phyloP scores from a whole-genome alignment of 2,329 filamentous ascomycete species.

The Metarhizium guizhouense region DNA sequence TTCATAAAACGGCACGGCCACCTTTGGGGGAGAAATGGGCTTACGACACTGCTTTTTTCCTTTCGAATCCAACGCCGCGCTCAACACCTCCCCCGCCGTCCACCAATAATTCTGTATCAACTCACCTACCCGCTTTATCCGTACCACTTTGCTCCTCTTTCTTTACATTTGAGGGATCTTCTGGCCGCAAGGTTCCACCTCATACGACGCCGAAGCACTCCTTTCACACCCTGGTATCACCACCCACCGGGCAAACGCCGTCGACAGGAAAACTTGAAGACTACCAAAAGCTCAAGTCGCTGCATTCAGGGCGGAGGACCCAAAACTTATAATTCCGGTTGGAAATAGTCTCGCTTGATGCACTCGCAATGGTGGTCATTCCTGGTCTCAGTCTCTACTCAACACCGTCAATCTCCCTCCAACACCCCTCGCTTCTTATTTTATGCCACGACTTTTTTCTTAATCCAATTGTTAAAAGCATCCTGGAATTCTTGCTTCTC shows the following conservation, averaged over 20 bases:
- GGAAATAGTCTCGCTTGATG: not conserved
- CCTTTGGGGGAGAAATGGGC: not conserved
- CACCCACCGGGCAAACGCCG: not conserved
- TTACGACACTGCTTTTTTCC: not conserved
- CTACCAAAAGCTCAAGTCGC: not conserved
- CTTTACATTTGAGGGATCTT: not conserved
- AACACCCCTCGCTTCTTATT: conserved; percentile 1
- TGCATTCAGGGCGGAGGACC: not conserved
- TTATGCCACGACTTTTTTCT: conserved; percentile 5
- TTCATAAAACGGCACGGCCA: conserved; percentile 3
- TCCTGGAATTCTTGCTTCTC: not conserved
- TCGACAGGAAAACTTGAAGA: not conserved
- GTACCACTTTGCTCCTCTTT: not conserved
- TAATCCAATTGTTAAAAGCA: not conserved
- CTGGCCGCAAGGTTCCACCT: not conserved
- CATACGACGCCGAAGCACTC: conserved; percentile 1
- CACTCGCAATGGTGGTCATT: not conserved
- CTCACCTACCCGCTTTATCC: not conserved
- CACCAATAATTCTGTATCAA: conserved; percentile 1
- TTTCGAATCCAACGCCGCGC: not conserved
- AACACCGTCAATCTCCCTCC: conserved; percentile 15
- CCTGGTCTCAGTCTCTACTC: conserved; percentile 17
- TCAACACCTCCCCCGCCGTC: not conserved
- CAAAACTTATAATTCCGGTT: not conserved
- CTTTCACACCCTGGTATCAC: not conserved